Conservation (phyloP, 2,329 filamentous ascomycete species). For the Exophiala aquamarina region DNA sequence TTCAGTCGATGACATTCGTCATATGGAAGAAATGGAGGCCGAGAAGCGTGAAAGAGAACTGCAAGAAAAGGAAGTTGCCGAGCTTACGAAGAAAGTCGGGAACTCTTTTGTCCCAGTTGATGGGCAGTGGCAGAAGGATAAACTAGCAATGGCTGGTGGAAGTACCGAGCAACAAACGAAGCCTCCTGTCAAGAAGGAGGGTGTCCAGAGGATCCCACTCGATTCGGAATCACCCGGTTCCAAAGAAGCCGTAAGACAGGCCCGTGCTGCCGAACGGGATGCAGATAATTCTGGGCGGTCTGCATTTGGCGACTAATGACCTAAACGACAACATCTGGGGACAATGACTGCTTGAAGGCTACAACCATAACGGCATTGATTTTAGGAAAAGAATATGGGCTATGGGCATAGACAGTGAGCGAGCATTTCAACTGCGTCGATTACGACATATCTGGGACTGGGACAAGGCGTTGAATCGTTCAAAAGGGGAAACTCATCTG, state of each 20-base stretch:
- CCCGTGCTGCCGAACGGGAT: conserved; percentile 9
- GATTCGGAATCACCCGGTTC: no score
- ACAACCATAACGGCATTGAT: no score
- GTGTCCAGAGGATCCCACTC: no score
- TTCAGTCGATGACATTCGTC: conserved; percentile 93
- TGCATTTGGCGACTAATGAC: conserved; percentile 3
- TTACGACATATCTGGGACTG: no score
- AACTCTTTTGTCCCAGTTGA: conserved; percentile 75
- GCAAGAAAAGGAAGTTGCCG: conserved; percentile 72
- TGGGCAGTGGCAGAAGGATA: conserved; percentile 87
- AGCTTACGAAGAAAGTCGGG: conserved; percentile 74
- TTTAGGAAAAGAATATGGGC: not conserved
- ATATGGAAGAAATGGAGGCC: conserved; percentile 98
- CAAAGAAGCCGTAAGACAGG: conserved; percentile 7
- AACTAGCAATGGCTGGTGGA: conserved; percentile 65
- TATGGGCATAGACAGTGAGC: not conserved
- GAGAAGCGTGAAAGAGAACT: conserved; percentile 77
- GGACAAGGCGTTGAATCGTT: not conserved
- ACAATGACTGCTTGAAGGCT: not conserved
- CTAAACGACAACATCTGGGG: not conserved
- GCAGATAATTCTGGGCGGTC: no score
- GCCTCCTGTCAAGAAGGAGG: not conserved
- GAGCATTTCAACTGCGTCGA: not conserved
- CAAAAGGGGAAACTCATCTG: not conserved
- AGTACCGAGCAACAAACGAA: conserved; percentile 4